Conservation (phyloP, 1,139 yeast species). For the Petasospora fabianii region DNA sequence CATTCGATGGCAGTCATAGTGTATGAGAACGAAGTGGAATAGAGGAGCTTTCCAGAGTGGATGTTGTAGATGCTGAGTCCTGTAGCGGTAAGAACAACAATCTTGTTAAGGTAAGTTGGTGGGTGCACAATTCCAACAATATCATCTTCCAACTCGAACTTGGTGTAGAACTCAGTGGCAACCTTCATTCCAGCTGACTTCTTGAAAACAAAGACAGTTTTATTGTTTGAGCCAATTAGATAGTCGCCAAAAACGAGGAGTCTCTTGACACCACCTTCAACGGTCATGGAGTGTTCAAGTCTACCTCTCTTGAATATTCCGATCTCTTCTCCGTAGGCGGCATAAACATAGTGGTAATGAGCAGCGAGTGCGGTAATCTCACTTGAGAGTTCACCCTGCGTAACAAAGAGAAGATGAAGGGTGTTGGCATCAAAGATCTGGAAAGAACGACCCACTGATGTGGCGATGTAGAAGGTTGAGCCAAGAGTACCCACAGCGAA, state of each 20-base stretch:
- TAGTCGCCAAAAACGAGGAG: constrained; percentile 76
- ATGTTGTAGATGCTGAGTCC: constrained; percentile 62
- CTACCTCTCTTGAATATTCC: constrained; percentile 85
- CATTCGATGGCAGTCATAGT: constrained; percentile 60
- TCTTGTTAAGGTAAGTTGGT: constrained; percentile 88
- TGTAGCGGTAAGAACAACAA: constrained; percentile 71
- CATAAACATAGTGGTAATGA: constrained; percentile 82
- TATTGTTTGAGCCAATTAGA: constrained; percentile 58
- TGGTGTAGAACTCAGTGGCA: constrained; percentile 64
- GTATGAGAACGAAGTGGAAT: constrained; percentile 50
- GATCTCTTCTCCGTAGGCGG: constrained; percentile 65
- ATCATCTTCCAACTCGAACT: constrained; percentile 60
- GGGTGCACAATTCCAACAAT: constrained; percentile 75
- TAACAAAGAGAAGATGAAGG: constrained; percentile 80
- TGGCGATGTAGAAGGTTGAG: constrained; percentile 78
- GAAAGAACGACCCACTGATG: constrained; percentile 85
- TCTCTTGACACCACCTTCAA: constrained; percentile 39
- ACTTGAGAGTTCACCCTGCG: constrained; percentile 69
- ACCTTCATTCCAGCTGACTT: constrained; percentile 46
- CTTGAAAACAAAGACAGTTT: constrained; percentile 60
- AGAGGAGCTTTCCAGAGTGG: constrained; percentile 72
- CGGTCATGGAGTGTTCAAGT: constrained; percentile 50
- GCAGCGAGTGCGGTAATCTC: constrained; percentile 72
- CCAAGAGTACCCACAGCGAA: constrained; percentile 90
- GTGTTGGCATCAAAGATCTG: constrained; percentile 94